A percentile compares a stretch with the other conserved stretches of the same genome.
Conservation (phyloP, 306 rosid genomes). For the Gillenia trifoliata region DNA sequence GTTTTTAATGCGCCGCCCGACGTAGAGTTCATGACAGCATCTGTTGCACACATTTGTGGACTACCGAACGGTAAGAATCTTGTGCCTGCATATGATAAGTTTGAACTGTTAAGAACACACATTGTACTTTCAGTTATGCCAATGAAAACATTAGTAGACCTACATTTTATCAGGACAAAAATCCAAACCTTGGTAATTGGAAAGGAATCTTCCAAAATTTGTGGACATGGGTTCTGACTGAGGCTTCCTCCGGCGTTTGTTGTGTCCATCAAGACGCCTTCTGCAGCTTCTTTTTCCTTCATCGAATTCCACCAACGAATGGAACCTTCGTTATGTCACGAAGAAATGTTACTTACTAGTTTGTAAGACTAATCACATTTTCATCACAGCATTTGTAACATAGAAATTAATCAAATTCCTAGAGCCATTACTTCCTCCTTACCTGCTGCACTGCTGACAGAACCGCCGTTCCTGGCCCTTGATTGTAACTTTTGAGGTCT, state of each 20-base stretch:
- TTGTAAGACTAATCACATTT: no score
- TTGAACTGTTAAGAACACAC: no score
- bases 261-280: slow-evolving; percentile 84
- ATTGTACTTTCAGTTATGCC: neutral
- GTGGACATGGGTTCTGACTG: slow-evolving; percentile 57
- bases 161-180: neutral
- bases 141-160: neutral
- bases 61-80: slow-evolving; percentile 29
- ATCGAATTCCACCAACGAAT: slow-evolving; percentile 79
- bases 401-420: slow-evolving; percentile 2
- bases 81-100: slow-evolving; percentile 22
- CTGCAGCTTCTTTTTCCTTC: slow-evolving; percentile 87
- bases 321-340: slow-evolving; percentile 47
- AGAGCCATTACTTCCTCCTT: neutral
- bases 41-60: slow-evolving; percentile 20
- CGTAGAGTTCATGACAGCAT: slow-evolving; percentile 24
- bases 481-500: slow-evolving; percentile 65
- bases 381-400: neutral
- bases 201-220: slow-evolving; percentile 47
- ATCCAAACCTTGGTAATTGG: slow-evolving; percentile 52
- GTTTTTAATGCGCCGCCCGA: slow-evolving; percentile 20
- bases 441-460: slow-evolving; percentile 99
- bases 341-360: no score
- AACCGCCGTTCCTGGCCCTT: slow-evolving; percentile 69
- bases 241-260: slow-evolving; percentile 76